Base-by-base conservation (phyloP, 352 stramenopile species). In the Pythium dissimile region DNA sequence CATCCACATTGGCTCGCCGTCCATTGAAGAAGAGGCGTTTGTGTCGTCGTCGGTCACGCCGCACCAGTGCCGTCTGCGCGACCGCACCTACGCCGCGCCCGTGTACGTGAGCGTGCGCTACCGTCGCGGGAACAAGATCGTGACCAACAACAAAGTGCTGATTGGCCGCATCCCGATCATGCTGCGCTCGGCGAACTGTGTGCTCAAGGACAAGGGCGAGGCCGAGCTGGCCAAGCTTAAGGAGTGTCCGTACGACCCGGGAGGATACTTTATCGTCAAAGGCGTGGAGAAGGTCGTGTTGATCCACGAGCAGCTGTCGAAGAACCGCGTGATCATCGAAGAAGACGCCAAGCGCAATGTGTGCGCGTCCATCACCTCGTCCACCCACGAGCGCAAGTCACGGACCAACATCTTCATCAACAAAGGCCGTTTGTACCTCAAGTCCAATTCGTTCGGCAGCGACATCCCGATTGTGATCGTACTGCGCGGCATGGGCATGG, bases 291-390 rank as follows among this genome's bases (percentile, higher is more conserved):
- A 99, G 66, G 97, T 99, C 16, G 98, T 99, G 72, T 76, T 99
- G 4, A 99, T 99, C 71, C 97, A 99, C 73, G 98, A 99, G 57
- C 98, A 99, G 71, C 71, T 99, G 43, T 98, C 85, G 34, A 99
- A 99, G 76, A 99, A 99, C 87, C 85, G 97, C 64, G 95, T 99
- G 20, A 99, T 99, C 72, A 94, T 99, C 43, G 97, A 99, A 76
- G 83, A 98, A 69, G 97, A 99, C 61, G 66, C 62, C 64, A 96
- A 95, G 67, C 85, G 85, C 42, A 94, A 97, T 51, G 80, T 97
- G 24, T 95, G 84, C 62, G 94, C 94, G 15, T 88, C 83, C 41
- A 99, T 99, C 61, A 99, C 97, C 13, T 99, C 92, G 50, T 99
- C 97, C 5, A 99, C 98, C 8, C 95, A 99, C 71, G 97, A 99